Evolutionary conservation across 768 basidiomycete genomes (phyloP), one percentile per base, ranked within the genome.

Genomic region (Collybiopsis confluens): DNA sequence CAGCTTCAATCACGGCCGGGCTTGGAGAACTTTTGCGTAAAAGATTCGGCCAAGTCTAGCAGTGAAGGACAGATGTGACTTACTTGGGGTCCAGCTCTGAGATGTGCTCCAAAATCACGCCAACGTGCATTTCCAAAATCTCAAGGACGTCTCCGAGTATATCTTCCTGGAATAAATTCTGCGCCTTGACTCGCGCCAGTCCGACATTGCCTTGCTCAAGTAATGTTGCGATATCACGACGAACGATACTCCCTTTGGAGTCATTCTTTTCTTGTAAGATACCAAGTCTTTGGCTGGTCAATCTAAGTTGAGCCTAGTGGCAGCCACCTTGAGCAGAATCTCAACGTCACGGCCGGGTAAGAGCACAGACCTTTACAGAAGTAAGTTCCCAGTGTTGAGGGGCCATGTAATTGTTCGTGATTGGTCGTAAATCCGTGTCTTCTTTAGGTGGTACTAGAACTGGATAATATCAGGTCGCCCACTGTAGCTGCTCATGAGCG

Each of bases 211-310:
- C 77, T 57, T 85, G 80, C 47, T 79, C 76, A 38, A 91, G 72
- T 16, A 85, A 67, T 11, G 78, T 83, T 4, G 86, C 81, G 54
- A 91, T 84, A 64, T 90, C 87, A 58, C 75, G 76, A 59, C 85
- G 76, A 18, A 78, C 80, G 41, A 88, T 80, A 33, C 75, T 76
- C 2, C 75, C 77, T 61, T 83, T 75, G 4, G 86, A 80, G 58
- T 89, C 85, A 55, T 84, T 80, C 65, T 80, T 81, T 57, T 83
- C 81, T 62, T 88, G 86, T 16, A 88, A 64, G 59, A 90, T 86
- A 18, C 83, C 83, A 26, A 91, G 73, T 47, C 76, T 76, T 58
- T 86, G 83, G 43, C 80, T 79, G 7, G 87, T 78, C 23, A 79
- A 72, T 55, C 83, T 77, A 44, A 90, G 73, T 55, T 86, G 81